Evolutionary conservation across 2,329 filamentous ascomycete genomes (phyloP).

Genomic region (Ophiocordyceps sinensis): DNA sequence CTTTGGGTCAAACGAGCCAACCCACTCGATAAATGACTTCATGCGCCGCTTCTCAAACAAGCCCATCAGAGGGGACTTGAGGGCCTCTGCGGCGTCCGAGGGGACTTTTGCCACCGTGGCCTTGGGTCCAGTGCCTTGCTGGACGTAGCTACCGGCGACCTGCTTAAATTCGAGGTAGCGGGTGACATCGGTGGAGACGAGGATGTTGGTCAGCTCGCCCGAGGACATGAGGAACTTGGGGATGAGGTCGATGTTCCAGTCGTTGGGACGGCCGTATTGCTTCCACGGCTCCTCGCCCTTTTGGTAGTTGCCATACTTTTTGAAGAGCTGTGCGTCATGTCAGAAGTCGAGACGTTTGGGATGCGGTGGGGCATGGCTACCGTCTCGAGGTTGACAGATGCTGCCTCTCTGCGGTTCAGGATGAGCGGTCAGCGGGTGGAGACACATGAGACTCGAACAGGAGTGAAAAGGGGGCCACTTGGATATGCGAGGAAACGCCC

Average conservation of each 20-base stretch:
- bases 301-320: slow-evolving; percentile 78
- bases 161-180: slow-evolving; percentile 86
- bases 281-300: slow-evolving; percentile 86
- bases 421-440: neutral
- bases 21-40: slow-evolving; percentile 93
- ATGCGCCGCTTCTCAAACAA: slow-evolving; percentile 95
- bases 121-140: slow-evolving; percentile 69
- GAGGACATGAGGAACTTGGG: slow-evolving; percentile 98
- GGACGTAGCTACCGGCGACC: slow-evolving; percentile 91
- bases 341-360: slow-evolving; percentile 5
- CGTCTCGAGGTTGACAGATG: slow-evolving; percentile 91
- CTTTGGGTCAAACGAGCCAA: slow-evolving; percentile 70
- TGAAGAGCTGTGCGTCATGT: slow-evolving; percentile 58
- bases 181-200: slow-evolving; percentile 88
- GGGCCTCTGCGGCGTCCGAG: slow-evolving; percentile 78
- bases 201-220: slow-evolving; percentile 94
- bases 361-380: slow-evolving; percentile 32
- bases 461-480: neutral
- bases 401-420: slow-evolving; percentile 51
- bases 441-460: neutral
- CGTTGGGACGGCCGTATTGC: slow-evolving; percentile 89
- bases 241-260: slow-evolving; percentile 99
- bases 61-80: slow-evolving; percentile 89
- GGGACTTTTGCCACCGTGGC: slow-evolving; percentile 95
- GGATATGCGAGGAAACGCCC: too few relatives aligned